Base-by-base conservation (phyloP, 2,329 filamentous ascomycete species). In the Aspergillus transmontanensis region DNA sequence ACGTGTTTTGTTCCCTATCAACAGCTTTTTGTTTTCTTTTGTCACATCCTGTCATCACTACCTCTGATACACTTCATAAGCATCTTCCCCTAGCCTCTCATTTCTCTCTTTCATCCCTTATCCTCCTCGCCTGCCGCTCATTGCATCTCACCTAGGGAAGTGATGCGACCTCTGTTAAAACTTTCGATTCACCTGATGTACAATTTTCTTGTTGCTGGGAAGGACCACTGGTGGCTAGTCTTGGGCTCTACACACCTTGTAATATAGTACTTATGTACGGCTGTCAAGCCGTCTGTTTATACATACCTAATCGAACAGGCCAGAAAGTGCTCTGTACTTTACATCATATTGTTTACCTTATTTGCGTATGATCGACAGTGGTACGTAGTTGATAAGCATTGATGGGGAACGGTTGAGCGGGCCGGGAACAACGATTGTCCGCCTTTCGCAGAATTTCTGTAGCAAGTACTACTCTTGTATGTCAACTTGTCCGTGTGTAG, bases 401-500 rank as follows among this genome's bases (percentile, higher is more conserved):
- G n/a, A 55, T 19, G 19, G 34, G 34, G 30, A 46, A n/a, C 21
- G 19, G 36, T 46, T 11, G 39, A 32, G 6, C 57, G 63, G 34
- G 50, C 14, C 19, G 58, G 74, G 74, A 73, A 69, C 58, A 75
- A 73, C 26, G 12, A 71, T 74, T 58, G 57, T 67, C 74, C 73
- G 68, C 14, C 4, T 21, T 41, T 61, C 66, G 70, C 65, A 72
- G 71, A 73, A 73, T 75, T 76, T 75, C 74, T 65, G 62, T 73
- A 64, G 57, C 43, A 62, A 58, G 34, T 43, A 57, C 36, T 30
- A 12, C 21, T 16, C 10, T 43, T 21, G 46, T 57, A 61, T 62
- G 61, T 71, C 28, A n/a, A 50, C 26, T 26, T 50, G 7, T 7
- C 62, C 69, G 61, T 50, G 28, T 39, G 23, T 46, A 55, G 50